Base-by-base conservation (phyloP, 2,329 filamentous ascomycete species). In the Cladorrhinum sp. region DNA sequence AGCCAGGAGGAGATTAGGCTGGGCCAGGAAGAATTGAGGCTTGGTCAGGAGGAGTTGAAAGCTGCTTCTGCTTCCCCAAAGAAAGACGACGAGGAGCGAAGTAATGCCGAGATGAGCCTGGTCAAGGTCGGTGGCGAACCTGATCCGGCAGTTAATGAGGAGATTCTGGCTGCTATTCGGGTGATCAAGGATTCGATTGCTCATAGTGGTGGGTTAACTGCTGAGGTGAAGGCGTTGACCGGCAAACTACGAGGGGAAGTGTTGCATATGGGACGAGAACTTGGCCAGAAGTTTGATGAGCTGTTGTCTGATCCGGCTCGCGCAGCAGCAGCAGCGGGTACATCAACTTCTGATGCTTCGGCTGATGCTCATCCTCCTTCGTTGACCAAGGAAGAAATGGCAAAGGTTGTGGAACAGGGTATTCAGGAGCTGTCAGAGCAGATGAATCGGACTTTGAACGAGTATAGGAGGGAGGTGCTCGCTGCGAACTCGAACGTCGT, bases 201-300 rank as follows among this genome's bases (percentile, higher is more conserved):
- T 0, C 91, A 96, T 73, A 87, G 91, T 45, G 93, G 93, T 60
- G 92, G 93, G 4, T 83, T 97, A 55, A 96, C 92, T 1, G 92
- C 92, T 58, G 92, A 96, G 72, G 91, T 96, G 65, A 98, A 98
- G 75, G 88, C 91, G 3, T 81, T 96, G 8, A 90, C 97, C 8
- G 88, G 92, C 23, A 93, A 97, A 70, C 81, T 98, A 36, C 88
- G 93, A 22, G 93, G 92, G 2, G 93, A 98, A 72, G 92, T 98
- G 8, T 81, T 97, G 3, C 93, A 92, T 2, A 97, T 97, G 93
- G 93, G 93, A 3, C 84, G 93, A 59, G 92, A 97, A 66, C 85
- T 98, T 52, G 92, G 90, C 45, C 88, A 91, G 59, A 89, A 92
- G 66, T 82, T 98, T n/a, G 91, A 95, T 63, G 86, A 92, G 63